Evolutionary conservation across 805 yeast species (phyloP).

Genomic region (Lipomyces kockii): DNA sequence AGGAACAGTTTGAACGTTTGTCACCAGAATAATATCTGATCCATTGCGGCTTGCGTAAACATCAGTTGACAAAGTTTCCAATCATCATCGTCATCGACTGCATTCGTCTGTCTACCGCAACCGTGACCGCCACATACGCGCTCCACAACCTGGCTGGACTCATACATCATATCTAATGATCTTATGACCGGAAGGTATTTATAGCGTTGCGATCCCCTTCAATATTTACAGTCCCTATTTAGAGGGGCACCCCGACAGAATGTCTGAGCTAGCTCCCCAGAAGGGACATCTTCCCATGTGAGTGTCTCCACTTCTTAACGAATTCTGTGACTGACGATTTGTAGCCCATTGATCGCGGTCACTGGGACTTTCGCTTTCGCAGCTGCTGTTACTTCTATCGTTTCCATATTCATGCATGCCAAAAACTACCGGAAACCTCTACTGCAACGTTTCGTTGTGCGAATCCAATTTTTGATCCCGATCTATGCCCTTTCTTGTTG

Average conservation of each 20-base stretch:
- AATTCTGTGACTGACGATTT: background rate
- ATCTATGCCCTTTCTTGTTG: constrained; percentile 39
- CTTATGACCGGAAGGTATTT: background rate
- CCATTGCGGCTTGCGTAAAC: background rate
- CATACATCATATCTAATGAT: background rate
- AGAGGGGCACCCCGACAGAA: background rate
- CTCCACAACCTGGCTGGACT: background rate
- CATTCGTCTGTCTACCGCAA: background rate
- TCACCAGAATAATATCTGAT: background rate
- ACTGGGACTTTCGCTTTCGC: constrained; percentile 31
- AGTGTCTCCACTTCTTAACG: background rate
- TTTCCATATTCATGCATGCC: constrained; percentile 58
- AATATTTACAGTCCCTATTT: background rate
- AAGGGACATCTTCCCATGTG: constrained; percentile 23
- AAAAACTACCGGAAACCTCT: constrained; percentile 83
- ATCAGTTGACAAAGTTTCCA: background rate
- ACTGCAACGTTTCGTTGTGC: constrained; percentile 80
- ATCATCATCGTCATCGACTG: background rate
- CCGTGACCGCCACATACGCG: background rate
- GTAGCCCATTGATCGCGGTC: constrained; percentile 19
- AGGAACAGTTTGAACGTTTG: background rate
- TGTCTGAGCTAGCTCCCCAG: constrained; percentile 1
- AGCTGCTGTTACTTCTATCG: constrained; percentile 23
- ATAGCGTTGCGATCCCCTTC: background rate
- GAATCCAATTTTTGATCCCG: constrained; percentile 70